A percentile compares a stretch with the other conserved stretches of the same genome.
phyloP scores from a whole-genome alignment of 352 stramenopile genomes.

The Pythium volutum region DNA sequence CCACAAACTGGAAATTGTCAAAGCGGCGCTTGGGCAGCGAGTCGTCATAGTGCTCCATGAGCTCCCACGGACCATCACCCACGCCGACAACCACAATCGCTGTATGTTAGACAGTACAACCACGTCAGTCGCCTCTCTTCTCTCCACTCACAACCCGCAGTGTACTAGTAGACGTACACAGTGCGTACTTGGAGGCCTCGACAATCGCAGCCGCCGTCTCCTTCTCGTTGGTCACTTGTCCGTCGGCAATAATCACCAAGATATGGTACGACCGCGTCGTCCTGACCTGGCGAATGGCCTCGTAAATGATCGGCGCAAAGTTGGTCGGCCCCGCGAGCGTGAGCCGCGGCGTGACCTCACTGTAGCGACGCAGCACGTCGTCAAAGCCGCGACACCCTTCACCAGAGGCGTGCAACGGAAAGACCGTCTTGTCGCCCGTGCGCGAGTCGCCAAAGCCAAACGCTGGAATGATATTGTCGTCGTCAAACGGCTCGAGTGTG shows the following conservation, averaged over 20 bases:
- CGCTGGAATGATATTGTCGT: slow-evolving; percentile 65
- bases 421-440: slow-evolving; percentile 52
- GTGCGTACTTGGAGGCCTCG: slow-evolving; percentile 62
- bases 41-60: slow-evolving; percentile 68
- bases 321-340: slow-evolving; percentile 62
- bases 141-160: no score
- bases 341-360: slow-evolving; percentile 45
- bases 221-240: slow-evolving; percentile 63
- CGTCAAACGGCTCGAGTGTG: slow-evolving; percentile 64
- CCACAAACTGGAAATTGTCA: slow-evolving; percentile 85
- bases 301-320: slow-evolving; percentile 78
- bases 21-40: slow-evolving; percentile 53
- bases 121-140: neutral
- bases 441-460: slow-evolving; percentile 72
- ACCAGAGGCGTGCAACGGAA: slow-evolving; percentile 42
- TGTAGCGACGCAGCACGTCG: slow-evolving; percentile 55
- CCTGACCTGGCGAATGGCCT: slow-evolving; percentile 57
- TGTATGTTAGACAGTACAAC: no score
- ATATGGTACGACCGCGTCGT: slow-evolving; percentile 54
- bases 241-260: slow-evolving; percentile 75
- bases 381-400: slow-evolving; percentile 46
- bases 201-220: slow-evolving; percentile 66
- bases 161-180: slow-evolving; percentile 74
- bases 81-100: slow-evolving; percentile 76
- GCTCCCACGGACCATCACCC: slow-evolving; percentile 71